These are phyloP conservation scores for Piper betle DNA, from an alignment of 164 flowering plant genomes.

Conservation along the genomic window DNA sequence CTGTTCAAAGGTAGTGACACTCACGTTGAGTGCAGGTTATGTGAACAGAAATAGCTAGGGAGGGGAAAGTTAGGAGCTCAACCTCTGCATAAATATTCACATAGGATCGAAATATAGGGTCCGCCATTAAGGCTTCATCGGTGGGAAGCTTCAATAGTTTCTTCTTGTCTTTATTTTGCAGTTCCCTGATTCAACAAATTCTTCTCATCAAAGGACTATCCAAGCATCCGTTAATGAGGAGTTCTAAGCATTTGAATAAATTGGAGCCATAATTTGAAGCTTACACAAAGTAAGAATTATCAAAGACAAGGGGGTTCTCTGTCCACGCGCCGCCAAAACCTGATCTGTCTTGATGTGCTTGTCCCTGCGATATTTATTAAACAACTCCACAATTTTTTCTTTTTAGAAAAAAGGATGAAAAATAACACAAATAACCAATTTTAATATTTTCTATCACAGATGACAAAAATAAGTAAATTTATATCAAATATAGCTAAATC, in stretches of 20 bases:
- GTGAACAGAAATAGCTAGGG: background rate
- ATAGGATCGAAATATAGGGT: conserved; percentile 45
- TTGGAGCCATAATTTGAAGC: conserved; percentile 4
- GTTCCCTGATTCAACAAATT: conserved; percentile 44
- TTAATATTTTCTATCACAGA: background rate
- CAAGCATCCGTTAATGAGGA: no score
- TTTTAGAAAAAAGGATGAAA: background rate
- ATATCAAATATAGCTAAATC: no score
- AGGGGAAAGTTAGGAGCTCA: background rate
- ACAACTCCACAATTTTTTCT: no score
- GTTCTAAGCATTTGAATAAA: no score
- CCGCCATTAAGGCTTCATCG: conserved; percentile 54
- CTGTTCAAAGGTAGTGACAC: background rate
- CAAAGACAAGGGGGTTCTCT: conserved; percentile 67
- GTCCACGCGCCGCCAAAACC: conserved; percentile 97
- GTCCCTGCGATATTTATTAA: conserved; percentile 34
- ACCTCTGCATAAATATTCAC: conserved; percentile 80
- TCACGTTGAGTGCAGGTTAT: no score
- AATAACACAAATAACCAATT: background rate
- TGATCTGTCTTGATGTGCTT: conserved; percentile 77
- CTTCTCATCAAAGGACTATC: background rate
- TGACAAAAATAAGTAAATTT: no score
- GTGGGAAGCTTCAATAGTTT: conserved; percentile 67
- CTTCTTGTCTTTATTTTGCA: conserved; percentile 40
- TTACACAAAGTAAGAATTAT: conserved; percentile 82